These are phyloP conservation scores for Fusarium avenaceum DNA, from an alignment of 2,329 filamentous ascomycete species.

Conservation along the genomic window DNA sequence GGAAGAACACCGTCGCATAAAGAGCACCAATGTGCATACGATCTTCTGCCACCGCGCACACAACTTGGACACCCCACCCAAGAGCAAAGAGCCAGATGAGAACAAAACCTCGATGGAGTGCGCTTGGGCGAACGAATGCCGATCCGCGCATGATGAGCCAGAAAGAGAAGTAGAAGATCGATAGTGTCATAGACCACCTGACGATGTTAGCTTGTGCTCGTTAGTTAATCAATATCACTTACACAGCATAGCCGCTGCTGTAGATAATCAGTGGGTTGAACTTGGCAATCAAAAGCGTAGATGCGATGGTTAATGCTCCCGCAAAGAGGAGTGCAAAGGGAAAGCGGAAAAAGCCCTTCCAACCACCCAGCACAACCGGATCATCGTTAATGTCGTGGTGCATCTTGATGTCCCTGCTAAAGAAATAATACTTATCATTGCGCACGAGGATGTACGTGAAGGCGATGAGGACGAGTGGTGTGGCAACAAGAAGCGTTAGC, in stretches of 20 bases:
- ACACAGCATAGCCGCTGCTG: slow-evolving; percentile 85
- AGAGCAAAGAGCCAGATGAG: slow-evolving; percentile 87
- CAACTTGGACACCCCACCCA: slow-evolving; percentile 79
- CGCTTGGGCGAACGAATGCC: slow-evolving; percentile 84
- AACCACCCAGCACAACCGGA: slow-evolving; percentile 76
- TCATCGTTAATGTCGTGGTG: slow-evolving; percentile 71
- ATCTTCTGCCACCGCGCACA: slow-evolving; percentile 81
- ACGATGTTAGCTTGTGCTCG: slow-evolving; percentile 31
- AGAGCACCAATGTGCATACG: slow-evolving; percentile 79
- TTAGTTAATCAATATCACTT: slow-evolving; percentile 41
- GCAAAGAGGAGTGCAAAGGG: slow-evolving; percentile 80
- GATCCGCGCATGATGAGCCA: slow-evolving; percentile 88
- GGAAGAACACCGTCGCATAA: slow-evolving; percentile 86
- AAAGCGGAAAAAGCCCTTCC: slow-evolving; percentile 86
- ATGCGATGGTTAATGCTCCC: slow-evolving; percentile 75
- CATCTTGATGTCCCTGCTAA: slow-evolving; percentile 71
- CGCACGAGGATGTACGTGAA: slow-evolving; percentile 77
- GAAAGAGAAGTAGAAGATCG: slow-evolving; percentile 81
- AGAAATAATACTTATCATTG: slow-evolving; percentile 89
- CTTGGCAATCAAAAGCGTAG: slow-evolving; percentile 82
- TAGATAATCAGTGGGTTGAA: slow-evolving; percentile 93
- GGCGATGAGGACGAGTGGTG: slow-evolving; percentile 78
- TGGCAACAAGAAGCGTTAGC: slow-evolving; percentile 83
- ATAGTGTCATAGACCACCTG: slow-evolving; percentile 86
- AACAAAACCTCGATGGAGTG: slow-evolving; percentile 84